Base-by-base conservation (phyloP, 1,284 basidiomycete genomes). In the Microstroma glucosiphilum region DNA sequence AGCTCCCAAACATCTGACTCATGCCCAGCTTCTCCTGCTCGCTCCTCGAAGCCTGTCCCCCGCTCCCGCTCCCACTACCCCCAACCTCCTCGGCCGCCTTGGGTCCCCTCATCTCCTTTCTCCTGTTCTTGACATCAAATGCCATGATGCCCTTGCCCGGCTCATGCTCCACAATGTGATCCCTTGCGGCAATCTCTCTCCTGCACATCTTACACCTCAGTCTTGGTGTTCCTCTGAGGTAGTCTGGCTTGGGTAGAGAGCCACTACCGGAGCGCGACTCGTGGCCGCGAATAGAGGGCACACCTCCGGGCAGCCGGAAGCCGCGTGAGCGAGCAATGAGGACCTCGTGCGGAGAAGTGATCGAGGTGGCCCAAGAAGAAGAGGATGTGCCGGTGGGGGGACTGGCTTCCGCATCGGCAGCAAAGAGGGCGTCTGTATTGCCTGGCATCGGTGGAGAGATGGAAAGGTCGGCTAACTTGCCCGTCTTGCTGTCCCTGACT, bases 121-220 rank as follows among this genome's bases (percentile, higher is more conserved):
- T 25, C 8, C 63, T 15, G 21, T 58, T 64, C 40, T 54, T 56
- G 15, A 60, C 72, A 25, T 76, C 75, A 49, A 77, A 79, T 11
- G 74, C 72, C 63, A 71, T 54, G 55, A 76, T 70, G 1, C 77
- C 73, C 26, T 69, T 69, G 0, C 76, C 77, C 6, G 72, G 69
- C 43, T 70, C 69, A 53, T 79, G 77, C 46, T 70, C 66, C 21
- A 78, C 69, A 21, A 79, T 66, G 60, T 79, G 73, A 56, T 76
- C 70, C 6, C 65, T 48, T 21, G 67, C 64, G 7, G 73, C 75
- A 51, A 79, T 59, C 54, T 72, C 75, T 12, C 71, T 60, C 25
- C 76, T 66, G 46, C 77, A 79, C n/a, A 69, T 66, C 40, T 70
- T 70, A 58, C 77, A 79, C 9, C 76, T 64, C 54, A 75, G 56